Conservation (phyloP, 345 rosid genomes). For the Laguncularia racemosa region DNA sequence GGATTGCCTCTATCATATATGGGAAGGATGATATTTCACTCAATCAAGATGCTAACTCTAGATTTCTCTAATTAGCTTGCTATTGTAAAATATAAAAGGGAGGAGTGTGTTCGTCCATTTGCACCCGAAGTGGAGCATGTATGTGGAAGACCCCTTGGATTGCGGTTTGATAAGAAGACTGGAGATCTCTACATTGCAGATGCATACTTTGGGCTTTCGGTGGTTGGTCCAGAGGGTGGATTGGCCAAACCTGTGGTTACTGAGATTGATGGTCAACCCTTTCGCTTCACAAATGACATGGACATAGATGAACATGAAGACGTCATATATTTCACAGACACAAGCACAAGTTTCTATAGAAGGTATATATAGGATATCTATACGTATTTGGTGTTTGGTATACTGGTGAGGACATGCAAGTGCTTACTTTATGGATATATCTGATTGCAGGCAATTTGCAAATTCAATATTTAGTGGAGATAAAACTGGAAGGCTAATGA, state of each 20-base stretch:
- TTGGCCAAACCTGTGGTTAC: slow-evolving; percentile 40
- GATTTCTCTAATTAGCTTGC: neutral
- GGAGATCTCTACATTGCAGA: slow-evolving; percentile 79
- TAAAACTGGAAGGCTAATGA: slow-evolving; percentile 57
- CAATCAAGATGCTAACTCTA: too few species aligned
- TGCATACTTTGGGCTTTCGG: slow-evolving; percentile 60
- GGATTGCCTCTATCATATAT: too few species aligned
- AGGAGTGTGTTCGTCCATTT: slow-evolving; percentile 51
- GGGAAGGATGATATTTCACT: too few species aligned
- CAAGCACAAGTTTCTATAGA: slow-evolving; percentile 54
- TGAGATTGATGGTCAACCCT: slow-evolving; percentile 49
- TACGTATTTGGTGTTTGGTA: too few species aligned
- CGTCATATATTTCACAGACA: slow-evolving; percentile 63
- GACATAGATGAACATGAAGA: slow-evolving; percentile 53
- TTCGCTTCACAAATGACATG: slow-evolving; percentile 63
- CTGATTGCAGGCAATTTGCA: slow-evolving; percentile 43
- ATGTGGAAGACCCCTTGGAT: slow-evolving; percentile 77
- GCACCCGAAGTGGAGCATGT: slow-evolving; percentile 59
- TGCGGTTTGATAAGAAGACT: slow-evolving; percentile 48
- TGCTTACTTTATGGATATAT: neutral
- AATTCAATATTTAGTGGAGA: slow-evolving; percentile 37
- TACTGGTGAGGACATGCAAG: neutral
- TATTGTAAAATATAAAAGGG: slow-evolving; percentile 23
- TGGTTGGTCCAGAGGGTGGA: slow-evolving; percentile 65
- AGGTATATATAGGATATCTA: slow-evolving; percentile 25